Evolutionary conservation across 495 filamentous ascomycete species (phyloP).

Genomic region (Elasticomyces elasticus): DNA sequence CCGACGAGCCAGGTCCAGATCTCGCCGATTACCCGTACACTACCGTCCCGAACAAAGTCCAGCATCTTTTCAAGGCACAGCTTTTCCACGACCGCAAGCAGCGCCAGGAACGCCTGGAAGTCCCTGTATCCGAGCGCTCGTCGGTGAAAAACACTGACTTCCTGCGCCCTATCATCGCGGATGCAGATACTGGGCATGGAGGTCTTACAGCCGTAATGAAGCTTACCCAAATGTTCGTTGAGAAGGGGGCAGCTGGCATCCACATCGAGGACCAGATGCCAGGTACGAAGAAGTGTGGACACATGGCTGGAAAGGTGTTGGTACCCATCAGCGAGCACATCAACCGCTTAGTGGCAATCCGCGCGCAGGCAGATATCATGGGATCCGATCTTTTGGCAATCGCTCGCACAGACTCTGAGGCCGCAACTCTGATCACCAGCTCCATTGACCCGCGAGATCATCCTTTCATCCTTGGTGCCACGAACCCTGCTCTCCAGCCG

Average conservation of each 20-base stretch:
- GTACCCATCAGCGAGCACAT: conserved; percentile 97
- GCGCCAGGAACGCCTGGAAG: conserved; percentile 81
- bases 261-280: conserved; percentile 98
- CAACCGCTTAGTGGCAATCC: conserved; percentile 92
- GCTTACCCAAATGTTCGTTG: conserved; percentile 93
- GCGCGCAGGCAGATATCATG: conserved; percentile 98
- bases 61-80: conserved; percentile 93
- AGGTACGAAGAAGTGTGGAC: conserved; percentile 97
- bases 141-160: conserved; percentile 82
- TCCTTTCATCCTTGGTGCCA: conserved; percentile 79
- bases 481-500: conserved; percentile 74
- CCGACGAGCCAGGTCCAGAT: conserved; percentile 94
- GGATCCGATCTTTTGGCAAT: conserved; percentile 80
- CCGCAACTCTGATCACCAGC: conserved; percentile 91
- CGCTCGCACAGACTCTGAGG: conserved; percentile 93
- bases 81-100: conserved; percentile 99
- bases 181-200: conserved; percentile 95
- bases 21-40: conserved; percentile 97
- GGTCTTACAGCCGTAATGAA: conserved; percentile 98
- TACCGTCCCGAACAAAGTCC: conserved; percentile 96
- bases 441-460: conserved; percentile 95
- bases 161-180: conserved; percentile 89
- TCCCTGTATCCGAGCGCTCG: conserved; percentile 59
- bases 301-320: conserved; percentile 98
- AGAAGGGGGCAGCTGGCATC: conserved; percentile 93